Evolutionary conservation across 352 stramenopile species (phyloP).

Genomic region (Phytophthora nicotianae): DNA sequence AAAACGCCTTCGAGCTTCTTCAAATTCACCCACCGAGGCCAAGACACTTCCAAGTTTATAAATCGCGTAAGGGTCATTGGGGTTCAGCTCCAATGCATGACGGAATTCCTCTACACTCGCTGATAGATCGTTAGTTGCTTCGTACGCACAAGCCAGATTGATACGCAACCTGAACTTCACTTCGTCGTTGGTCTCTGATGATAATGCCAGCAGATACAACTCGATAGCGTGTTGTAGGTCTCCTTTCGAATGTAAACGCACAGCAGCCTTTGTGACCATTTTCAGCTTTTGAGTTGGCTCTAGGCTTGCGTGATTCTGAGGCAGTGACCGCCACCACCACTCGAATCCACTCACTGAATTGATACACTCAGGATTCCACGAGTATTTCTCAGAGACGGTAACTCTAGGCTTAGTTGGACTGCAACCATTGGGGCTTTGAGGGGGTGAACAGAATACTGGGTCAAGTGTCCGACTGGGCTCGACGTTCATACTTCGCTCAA

Average conservation of each 20-base stretch:
- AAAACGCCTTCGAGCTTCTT: constrained; percentile 45
- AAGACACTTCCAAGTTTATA: constrained; percentile 68
- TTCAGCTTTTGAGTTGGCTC: constrained; percentile 81
- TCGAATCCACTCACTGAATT: constrained; percentile 81
- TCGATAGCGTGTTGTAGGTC: constrained; percentile 68
- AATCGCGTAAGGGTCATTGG: constrained; percentile 53
- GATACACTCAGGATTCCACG: constrained; percentile 76
- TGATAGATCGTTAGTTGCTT: constrained; percentile 44
- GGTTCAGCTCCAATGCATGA: constrained; percentile 47
- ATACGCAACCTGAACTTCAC: constrained; percentile 69
- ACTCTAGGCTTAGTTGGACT: constrained; percentile 43
- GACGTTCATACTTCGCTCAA: constrained; percentile 7
- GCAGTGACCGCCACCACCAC: constrained; percentile 83
- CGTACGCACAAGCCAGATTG: constrained; percentile 70
- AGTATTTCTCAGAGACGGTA: constrained; percentile 61
- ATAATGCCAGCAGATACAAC: constrained; percentile 68
- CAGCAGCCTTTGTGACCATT: constrained; percentile 77
- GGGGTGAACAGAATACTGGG: constrained; percentile 34
- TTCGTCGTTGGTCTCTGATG: constrained; percentile 57
- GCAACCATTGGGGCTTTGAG: constrained; percentile 34
- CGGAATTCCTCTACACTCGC: constrained; percentile 51
- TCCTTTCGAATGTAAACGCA: constrained; percentile 66
- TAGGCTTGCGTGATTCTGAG: constrained; percentile 60
- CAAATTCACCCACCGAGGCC: constrained; percentile 39
- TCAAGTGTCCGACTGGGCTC: constrained; percentile 26